Evolutionary conservation across 306 rosid species (phyloP).

Genomic region (Aeschynomene evenia): DNA sequence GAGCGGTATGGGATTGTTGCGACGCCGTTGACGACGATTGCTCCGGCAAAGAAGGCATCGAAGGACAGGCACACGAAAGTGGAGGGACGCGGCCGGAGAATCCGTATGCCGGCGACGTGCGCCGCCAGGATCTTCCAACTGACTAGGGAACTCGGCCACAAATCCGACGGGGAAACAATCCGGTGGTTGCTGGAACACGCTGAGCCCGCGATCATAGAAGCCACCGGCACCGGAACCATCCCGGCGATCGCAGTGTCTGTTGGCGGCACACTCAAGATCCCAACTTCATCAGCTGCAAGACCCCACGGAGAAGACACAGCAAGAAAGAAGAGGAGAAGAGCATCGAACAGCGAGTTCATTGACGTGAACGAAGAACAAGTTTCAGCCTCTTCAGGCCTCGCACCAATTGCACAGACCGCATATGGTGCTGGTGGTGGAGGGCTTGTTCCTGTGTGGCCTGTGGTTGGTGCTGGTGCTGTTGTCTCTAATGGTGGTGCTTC

Average conservation of each 20-base stretch:
- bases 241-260: constrained; percentile 90
- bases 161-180: constrained; percentile 90
- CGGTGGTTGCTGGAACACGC: constrained; percentile 81
- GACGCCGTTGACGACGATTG: constrained; percentile 24
- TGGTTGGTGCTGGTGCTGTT: constrained; percentile 16
- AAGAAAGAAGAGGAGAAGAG: constrained; percentile 48
- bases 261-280: constrained; percentile 72
- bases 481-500: constrained; percentile 6
- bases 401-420: constrained; percentile 49
- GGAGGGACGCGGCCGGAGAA: constrained; percentile 86
- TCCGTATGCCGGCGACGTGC: constrained; percentile 81
- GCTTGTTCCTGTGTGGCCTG: constrained; percentile 60
- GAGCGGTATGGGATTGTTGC: constrained; percentile 33
- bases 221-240: constrained; percentile 81
- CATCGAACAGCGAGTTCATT: constrained; percentile 47
- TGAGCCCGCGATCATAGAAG: constrained; percentile 67
- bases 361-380: constrained; percentile 45
- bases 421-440: constrained; percentile 42
- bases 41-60: constrained; percentile 40
- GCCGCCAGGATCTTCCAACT: constrained; percentile 86
- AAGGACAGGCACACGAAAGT: constrained; percentile 92
- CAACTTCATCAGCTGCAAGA: constrained; percentile 64
- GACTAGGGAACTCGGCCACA: constrained; percentile 78
- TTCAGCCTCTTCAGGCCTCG: constrained; percentile 63
- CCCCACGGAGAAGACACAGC: constrained; percentile 52